Base-by-base conservation (phyloP, 352 stramenopile genomes). In the Pythium apleroticum region DNA sequence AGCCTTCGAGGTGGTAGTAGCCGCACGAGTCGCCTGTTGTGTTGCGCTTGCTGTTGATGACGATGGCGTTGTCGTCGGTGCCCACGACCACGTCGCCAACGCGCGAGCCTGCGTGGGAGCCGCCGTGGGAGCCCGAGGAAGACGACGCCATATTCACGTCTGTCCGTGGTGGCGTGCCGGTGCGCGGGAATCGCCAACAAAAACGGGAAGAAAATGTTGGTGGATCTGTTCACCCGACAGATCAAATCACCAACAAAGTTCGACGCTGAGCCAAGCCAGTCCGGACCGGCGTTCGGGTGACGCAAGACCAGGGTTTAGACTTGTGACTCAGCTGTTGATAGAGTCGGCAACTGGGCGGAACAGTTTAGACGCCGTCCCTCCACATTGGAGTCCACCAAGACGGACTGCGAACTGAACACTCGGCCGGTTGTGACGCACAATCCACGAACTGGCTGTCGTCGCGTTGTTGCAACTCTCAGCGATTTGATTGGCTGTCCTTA, bases 11-110 rank as follows among this genome's bases (percentile, higher is more conserved):
- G 10, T 64, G 60, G 72, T 90, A 88, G 68, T 87, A 90, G 63
- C 75, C 82, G 68, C 84, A 93, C 31, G 75, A 80, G 54, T 87
- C 77, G 57, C 71, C 80, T 20, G 74, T 72, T 1, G 66, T 65
- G 61, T 82, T 77, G 61, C 81, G 71, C 45, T 67, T 71, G 45
- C 76, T 72, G 65, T 78, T 72, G 60, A 71, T 60, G 28, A 76
- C 53, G 52, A 48, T 24, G 19, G 39, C 19, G 12, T 24, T 48
- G 15, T 53, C 46, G 67, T 74, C 65, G 30, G 56, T 49, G 35
- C 57, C 46, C 31, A 61, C 52, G 22, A 24, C 28, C 1, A 22
- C 43, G 14, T 52, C 45, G 45, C 12, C n/a, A n/a, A n/a, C n/a
- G n/a, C n/a, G 15, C 12, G 39, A 48, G 39, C 39, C 39, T 5